phyloP scores from a whole-genome alignment of 805 yeast genomes.

The Nakazawaea ishiwadae region DNA sequence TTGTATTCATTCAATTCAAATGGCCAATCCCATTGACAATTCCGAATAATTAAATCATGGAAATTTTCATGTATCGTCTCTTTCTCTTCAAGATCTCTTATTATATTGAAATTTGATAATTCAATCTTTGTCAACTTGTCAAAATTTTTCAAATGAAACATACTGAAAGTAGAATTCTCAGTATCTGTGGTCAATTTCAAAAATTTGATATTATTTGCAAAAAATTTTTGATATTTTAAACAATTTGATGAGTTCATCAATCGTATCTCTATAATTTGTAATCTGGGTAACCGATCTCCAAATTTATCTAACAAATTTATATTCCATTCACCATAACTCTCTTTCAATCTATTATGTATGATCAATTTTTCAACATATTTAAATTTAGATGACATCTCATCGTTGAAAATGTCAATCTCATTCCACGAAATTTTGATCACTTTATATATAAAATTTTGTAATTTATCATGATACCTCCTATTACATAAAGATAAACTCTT shows the following conservation, averaged over 20 bases:
- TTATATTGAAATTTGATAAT: constrained; percentile 33
- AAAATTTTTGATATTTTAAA: constrained; percentile 24
- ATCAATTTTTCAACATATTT: neutral
- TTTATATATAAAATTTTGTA: constrained; percentile 1
- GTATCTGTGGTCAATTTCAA: constrained; percentile 20
- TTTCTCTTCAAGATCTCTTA: constrained; percentile 22
- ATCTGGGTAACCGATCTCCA: constrained; percentile 16
- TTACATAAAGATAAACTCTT: constrained; percentile 3
- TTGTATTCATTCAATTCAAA: constrained; percentile 33
- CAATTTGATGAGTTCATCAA: constrained; percentile 29
- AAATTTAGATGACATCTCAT: neutral
- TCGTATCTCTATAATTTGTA: constrained; percentile 20
- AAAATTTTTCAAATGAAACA: constrained; percentile 39
- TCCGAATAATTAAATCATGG: constrained; percentile 26
- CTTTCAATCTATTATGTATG: neutral
- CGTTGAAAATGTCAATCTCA: neutral
- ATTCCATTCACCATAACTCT: constrained; percentile 20
- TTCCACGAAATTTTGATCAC: constrained; percentile 5
- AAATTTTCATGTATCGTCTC: constrained; percentile 20
- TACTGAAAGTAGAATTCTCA: constrained; percentile 29
- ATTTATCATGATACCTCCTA: neutral
- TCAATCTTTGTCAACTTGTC: constrained; percentile 26
- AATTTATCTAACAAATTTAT: constrained; percentile 14
- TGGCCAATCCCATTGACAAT: constrained; percentile 58
- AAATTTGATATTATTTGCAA: constrained; percentile 13